A percentile compares a stretch with the other conserved stretches of the same genome.
These are phyloP conservation scores for Sungouiella thailandica DNA, from an alignment of 805 yeast genomes.

Conservation along the genomic window DNA sequence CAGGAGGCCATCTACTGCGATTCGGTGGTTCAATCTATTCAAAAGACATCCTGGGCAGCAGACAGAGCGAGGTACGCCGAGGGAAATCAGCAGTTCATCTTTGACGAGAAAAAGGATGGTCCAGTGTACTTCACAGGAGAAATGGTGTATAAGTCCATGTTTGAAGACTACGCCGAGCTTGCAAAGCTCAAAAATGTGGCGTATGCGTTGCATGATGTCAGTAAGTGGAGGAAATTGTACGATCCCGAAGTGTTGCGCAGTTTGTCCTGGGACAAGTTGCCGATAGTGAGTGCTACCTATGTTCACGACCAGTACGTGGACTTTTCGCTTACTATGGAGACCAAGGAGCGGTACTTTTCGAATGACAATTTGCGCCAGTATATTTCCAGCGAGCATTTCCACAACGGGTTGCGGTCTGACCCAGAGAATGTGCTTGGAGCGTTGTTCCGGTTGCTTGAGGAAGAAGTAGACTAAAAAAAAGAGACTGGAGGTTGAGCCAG, in stretches of 20 bases:
- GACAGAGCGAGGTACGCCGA: slow-evolving; percentile 28
- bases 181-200: slow-evolving; percentile 38
- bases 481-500: too few relatives aligned
- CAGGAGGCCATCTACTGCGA: slow-evolving; percentile 58
- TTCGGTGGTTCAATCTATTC: slow-evolving; percentile 22
- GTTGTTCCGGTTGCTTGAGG: slow-evolving; percentile 35
- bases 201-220: slow-evolving; percentile 26
- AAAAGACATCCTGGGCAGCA: slow-evolving; percentile 52
- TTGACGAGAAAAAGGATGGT: slow-evolving; percentile 7
- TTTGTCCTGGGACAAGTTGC: slow-evolving; percentile 31
- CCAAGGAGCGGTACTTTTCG: slow-evolving; percentile 25
- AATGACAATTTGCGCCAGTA: slow-evolving; percentile 36
- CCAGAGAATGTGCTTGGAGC: slow-evolving; percentile 35
- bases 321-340: slow-evolving; percentile 35
- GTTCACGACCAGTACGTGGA: slow-evolving; percentile 50
- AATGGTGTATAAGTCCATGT: slow-evolving; percentile 50
- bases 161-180: slow-evolving; percentile 44
- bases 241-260: slow-evolving; percentile 22
- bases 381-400: slow-evolving; percentile 47
- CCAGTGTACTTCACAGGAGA: slow-evolving; percentile 49
- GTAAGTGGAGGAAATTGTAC: slow-evolving; percentile 35
- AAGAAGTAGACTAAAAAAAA: slow-evolving; percentile 31
- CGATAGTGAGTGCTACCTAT: slow-evolving; percentile 49
- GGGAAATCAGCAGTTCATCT: slow-evolving; percentile 24
- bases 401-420: slow-evolving; percentile 44